These are phyloP conservation scores for Atkinsonella texensis DNA, from an alignment of 2,329 filamentous ascomycete species.

Conservation along the genomic window DNA sequence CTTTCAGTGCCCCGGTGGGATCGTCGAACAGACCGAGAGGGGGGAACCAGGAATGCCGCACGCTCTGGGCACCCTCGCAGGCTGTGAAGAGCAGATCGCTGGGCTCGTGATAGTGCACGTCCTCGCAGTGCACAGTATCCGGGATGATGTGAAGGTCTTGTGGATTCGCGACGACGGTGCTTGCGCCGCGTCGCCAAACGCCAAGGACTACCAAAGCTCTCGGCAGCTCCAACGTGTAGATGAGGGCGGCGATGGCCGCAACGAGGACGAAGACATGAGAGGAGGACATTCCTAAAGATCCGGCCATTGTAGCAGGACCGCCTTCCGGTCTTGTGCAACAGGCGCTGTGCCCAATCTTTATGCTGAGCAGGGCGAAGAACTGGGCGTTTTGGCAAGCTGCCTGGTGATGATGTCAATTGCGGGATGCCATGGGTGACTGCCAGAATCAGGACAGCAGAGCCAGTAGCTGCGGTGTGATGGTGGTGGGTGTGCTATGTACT, in stretches of 20 bases:
- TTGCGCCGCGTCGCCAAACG: slow-evolving; percentile 14
- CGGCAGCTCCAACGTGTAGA: slow-evolving; percentile 4
- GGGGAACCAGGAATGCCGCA: slow-evolving; percentile 41
- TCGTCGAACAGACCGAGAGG: slow-evolving; percentile 29
- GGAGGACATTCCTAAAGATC: neutral
- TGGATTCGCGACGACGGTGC: slow-evolving; percentile 10
- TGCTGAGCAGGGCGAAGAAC: too few relatives aligned
- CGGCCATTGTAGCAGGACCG: neutral
- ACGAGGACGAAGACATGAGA: neutral
- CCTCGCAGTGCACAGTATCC: slow-evolving; percentile 46
- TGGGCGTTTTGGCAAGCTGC: too few relatives aligned
- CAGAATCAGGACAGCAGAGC: too few relatives aligned
- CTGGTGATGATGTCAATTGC: too few relatives aligned
- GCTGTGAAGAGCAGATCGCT: slow-evolving; percentile 42
- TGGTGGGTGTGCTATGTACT: too few relatives aligned
- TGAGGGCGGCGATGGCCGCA: slow-evolving; percentile 1
- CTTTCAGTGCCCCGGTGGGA: slow-evolving; percentile 20
- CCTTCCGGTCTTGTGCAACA: neutral
- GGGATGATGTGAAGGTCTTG: slow-evolving; percentile 29
- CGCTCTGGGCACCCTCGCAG: slow-evolving; percentile 33
- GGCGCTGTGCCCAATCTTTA: too few relatives aligned
- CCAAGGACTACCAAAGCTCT: slow-evolving; percentile 13
- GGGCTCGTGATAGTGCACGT: slow-evolving; percentile 41
- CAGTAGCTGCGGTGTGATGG: too few relatives aligned
- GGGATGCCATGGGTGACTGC: too few relatives aligned